These are phyloP conservation scores for Talaromyces proteolyticus DNA, from an alignment of 495 filamentous ascomycete species.

Conservation along the genomic window DNA sequence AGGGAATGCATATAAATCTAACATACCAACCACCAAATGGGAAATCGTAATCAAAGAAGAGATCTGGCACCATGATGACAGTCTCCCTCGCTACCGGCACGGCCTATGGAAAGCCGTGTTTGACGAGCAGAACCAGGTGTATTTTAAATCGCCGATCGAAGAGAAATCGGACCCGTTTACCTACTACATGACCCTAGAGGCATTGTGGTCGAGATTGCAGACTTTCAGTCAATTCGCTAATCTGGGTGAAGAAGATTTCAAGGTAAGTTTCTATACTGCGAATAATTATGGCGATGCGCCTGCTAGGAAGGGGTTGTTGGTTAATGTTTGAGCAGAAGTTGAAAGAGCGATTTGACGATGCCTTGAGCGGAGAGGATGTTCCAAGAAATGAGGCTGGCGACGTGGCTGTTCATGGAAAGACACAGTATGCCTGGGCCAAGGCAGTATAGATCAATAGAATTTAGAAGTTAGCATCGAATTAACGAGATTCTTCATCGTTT, in stretches of 20 bases:
- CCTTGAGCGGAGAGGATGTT: constrained; percentile 31
- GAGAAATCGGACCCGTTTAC: constrained; percentile 30
- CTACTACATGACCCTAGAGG: constrained; percentile 44
- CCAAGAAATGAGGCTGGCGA: constrained; percentile 46
- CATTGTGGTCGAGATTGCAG: constrained; percentile 47
- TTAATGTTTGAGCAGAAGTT: constrained; percentile 18
- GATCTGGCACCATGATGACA: constrained; percentile 42
- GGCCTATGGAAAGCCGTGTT: constrained; percentile 46
- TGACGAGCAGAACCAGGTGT: constrained; percentile 38
- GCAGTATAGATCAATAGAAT: neutral
- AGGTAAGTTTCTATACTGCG: constrained; percentile 22
- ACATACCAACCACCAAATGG: constrained; percentile 42
- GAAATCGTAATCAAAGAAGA: constrained; percentile 48
- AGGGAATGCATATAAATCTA: constrained; percentile 46
- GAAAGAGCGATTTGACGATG: constrained; percentile 31
- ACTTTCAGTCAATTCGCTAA: constrained; percentile 58
- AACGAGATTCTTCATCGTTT: neutral
- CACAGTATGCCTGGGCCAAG: constrained; percentile 45
- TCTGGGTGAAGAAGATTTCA: constrained; percentile 40
- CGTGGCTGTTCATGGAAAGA: constrained; percentile 48
- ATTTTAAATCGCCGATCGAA: constrained; percentile 45
- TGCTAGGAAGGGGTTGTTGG: no score
- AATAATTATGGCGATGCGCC: neutral
- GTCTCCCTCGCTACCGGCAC: constrained; percentile 51
- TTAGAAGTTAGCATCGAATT: neutral